Evolutionary conservation across 169 alveolate genomes (phyloP).

Genomic region (Plasmodium knowlesi): DNA sequence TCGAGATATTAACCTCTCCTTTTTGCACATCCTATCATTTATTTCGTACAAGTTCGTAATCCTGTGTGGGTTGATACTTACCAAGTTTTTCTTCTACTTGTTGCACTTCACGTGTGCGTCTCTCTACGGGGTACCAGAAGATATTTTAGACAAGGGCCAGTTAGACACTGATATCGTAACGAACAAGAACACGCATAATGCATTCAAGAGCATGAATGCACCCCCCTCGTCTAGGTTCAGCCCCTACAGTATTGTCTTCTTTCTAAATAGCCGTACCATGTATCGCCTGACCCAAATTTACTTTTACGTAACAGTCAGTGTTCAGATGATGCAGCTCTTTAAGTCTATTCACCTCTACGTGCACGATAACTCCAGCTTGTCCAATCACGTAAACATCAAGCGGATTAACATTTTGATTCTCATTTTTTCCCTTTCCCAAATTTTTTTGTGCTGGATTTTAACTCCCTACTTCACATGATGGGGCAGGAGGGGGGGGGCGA

Average conservation of each 20-base stretch:
- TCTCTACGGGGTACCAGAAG: conserved; percentile 3
- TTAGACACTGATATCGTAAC: neutral
- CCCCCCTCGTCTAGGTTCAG: neutral
- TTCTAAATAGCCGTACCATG: conserved; percentile 12
- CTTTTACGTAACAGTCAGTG: conserved; percentile 28
- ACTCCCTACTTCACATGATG: conserved; percentile 43
- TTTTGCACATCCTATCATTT: conserved; percentile 44
- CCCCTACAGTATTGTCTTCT: conserved; percentile 18
- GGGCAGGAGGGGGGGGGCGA: neutral
- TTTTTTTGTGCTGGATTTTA: conserved; percentile 67
- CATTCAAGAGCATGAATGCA: conserved; percentile 29
- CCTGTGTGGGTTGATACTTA: conserved; percentile 55
- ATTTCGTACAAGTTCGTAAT: conserved; percentile 58
- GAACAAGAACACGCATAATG: conserved; percentile 24
- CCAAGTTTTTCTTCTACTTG: conserved; percentile 26
- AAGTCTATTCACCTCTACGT: conserved; percentile 51
- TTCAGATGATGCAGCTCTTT: conserved; percentile 59
- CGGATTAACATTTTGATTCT: conserved; percentile 35
- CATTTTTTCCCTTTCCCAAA: conserved; percentile 41
- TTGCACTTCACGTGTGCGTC: conserved; percentile 20
- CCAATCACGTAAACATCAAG: conserved; percentile 10
- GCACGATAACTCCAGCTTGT: conserved; percentile 55
- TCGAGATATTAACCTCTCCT: conserved; percentile 47
- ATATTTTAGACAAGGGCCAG: neutral
- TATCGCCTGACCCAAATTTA: conserved; percentile 55